phyloP scores from a whole-genome alignment of 2,329 filamentous ascomycete genomes.

The Cyanodermella asteris region DNA sequence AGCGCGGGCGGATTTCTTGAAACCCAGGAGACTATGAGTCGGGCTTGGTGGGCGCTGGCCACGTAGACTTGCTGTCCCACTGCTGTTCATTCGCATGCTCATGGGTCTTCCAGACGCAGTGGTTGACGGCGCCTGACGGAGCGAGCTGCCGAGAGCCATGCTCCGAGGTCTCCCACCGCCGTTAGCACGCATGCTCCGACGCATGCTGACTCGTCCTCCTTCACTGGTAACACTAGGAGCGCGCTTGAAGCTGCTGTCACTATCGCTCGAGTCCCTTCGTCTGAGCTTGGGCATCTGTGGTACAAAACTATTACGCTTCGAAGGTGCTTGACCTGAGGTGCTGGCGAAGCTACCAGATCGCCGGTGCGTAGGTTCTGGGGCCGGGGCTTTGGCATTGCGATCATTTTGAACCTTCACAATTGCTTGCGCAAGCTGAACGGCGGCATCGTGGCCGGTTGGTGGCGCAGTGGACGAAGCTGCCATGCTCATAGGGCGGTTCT shows the following conservation, averaged over 20 bases:
- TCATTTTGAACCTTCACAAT: too few relatives aligned
- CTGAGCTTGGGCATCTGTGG: slow-evolving; percentile 15
- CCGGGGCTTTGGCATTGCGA: slow-evolving; percentile 7
- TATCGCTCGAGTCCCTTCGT: slow-evolving; percentile 49
- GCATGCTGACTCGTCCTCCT: slow-evolving; percentile 37
- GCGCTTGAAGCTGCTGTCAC: slow-evolving; percentile 58
- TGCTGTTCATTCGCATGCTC: slow-evolving; percentile 18
- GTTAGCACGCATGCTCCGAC: slow-evolving; percentile 45
- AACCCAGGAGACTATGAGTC: slow-evolving; percentile 19
- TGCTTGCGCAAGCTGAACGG: too few relatives aligned
- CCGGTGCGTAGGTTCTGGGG: slow-evolving; percentile 5
- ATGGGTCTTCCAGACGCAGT: slow-evolving; percentile 19
- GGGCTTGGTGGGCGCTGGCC: slow-evolving; percentile 12
- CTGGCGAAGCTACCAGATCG: slow-evolving; percentile 1
- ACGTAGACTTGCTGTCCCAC: slow-evolving; percentile 4
- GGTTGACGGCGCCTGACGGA: slow-evolving; percentile 25
- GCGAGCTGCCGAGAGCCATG: slow-evolving; percentile 43
- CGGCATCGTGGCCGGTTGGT: too few relatives aligned
- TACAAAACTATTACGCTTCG: slow-evolving; percentile 1
- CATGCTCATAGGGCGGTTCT: too few relatives aligned
- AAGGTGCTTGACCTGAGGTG: slow-evolving; percentile 3
- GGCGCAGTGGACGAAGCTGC: too few relatives aligned
- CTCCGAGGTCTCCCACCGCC: slow-evolving; percentile 40
- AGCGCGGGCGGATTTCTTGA: slow-evolving; percentile 13
- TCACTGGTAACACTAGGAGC: slow-evolving; percentile 25